Percentiles rank a stretch among this genome's conserved stretches.
Evolutionary conservation across 2,329 filamentous ascomycete species (phyloP).

Genomic region (Calcarisporium arbuscula): DNA sequence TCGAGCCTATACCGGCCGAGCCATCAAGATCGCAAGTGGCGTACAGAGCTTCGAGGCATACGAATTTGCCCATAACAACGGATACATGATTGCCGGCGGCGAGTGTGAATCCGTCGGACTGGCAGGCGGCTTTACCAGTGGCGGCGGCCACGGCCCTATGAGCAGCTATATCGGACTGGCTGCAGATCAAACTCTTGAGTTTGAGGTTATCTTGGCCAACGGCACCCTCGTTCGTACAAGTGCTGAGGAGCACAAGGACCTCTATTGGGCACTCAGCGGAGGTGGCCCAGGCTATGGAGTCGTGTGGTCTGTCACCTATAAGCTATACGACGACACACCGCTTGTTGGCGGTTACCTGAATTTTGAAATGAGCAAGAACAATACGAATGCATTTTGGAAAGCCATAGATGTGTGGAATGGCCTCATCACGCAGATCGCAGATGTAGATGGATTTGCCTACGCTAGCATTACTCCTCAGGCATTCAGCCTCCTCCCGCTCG

Average conservation of each 20-base stretch:
- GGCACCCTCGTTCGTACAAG: slow-evolving; percentile 44
- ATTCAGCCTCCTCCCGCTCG: no score
- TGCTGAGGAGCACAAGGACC: slow-evolving; percentile 40
- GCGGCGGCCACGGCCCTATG: slow-evolving; percentile 52
- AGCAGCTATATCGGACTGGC: slow-evolving; percentile 49
- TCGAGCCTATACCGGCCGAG: slow-evolving; percentile 40
- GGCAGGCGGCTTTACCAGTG: slow-evolving; percentile 54
- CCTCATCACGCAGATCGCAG: no score
- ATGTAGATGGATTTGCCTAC: no score
- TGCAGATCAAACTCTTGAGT: slow-evolving; percentile 53
- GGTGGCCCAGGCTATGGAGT: slow-evolving; percentile 55
- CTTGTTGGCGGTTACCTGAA: slow-evolving; percentile 37
- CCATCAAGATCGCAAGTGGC: slow-evolving; percentile 49
- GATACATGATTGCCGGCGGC: slow-evolving; percentile 45
- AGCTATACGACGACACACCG: slow-evolving; percentile 37
- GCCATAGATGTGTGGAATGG: no score
- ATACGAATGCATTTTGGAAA: no score
- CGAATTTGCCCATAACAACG: slow-evolving; percentile 35
- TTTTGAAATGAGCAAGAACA: no score
- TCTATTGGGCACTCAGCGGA: slow-evolving; percentile 59
- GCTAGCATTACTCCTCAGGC: no score
- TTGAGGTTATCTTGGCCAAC: slow-evolving; percentile 46
- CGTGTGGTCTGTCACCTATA: slow-evolving; percentile 48
- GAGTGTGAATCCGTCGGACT: slow-evolving; percentile 50
- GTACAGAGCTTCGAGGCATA: slow-evolving; percentile 42